Base-by-base conservation (phyloP, 1,284 basidiomycete species). In the Trichosporon sp. region DNA sequence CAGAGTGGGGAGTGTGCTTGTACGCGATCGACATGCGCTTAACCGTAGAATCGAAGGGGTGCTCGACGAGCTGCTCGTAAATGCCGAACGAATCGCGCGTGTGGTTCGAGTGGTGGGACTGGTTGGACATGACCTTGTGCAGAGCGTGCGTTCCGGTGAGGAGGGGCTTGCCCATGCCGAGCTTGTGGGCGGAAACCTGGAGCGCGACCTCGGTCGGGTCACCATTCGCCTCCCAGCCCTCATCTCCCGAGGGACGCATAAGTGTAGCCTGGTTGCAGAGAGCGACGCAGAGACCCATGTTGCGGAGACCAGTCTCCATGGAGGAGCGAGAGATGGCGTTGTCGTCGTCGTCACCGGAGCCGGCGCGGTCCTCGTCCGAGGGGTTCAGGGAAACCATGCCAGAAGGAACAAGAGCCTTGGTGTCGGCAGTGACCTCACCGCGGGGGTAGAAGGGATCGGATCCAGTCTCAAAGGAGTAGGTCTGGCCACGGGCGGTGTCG, bases 141-240 rank as follows among this genome's bases (percentile, higher is more conserved):
- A 71, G 73, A 35, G 59, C 59, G 67, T 75, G 68, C 40, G 51
- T 61, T 71, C 81, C 79, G 35, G 84, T 86, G 65, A 84, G 76
- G 70, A 83, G 79, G 16, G 81, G 79, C 73, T 84, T 84, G n/a
- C 84, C 83, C 68, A 81, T 80, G 14, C 84, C 84, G 66, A 85
- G 79, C 71, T 87, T 87, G 74, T 87, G 87, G 0, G 88, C 88
- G 67, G 89, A 88, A 3, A 90, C 89, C 80, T 90, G 89, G 10
- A 91, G 86, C 1, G 89, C 89, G 56, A 88, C 85, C 77, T 89
- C 88, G 12, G 91, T 91, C 1, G 90, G 88, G 76, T 91, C 90
- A 48, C 91, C 91, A 59, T 88, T 88, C 0, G 89, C 88, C 61
- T 88, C 86, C 90, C 90, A 91, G 19, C 86, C 87, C 11, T 85